Base-by-base conservation (phyloP, 192 early-diverging fungal genomes). In the Backusella liffmaniae region DNA sequence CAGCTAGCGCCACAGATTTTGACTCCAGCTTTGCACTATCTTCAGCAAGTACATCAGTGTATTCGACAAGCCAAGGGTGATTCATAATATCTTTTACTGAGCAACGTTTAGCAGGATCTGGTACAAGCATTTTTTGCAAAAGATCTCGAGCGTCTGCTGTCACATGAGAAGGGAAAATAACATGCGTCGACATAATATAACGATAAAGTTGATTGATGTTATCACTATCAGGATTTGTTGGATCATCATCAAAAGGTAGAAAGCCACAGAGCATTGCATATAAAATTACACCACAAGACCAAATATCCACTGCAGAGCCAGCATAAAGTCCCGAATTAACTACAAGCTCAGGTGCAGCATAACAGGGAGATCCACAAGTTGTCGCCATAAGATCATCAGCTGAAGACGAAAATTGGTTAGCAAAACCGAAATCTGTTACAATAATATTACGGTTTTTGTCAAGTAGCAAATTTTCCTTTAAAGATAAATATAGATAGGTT, bases 341-440 rank as follows among this genome's bases (percentile, higher is more conserved):
- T 23, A 96, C 95, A 16, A 96, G 88, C 79, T 96, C 95, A 16
- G 95, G 95, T 5, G 95, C 95, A 1, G 95, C 95, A 76, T 96
- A 96, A 82, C 94, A 95, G 13, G 95, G 95, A 73, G 93, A 94
- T 8, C 95, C 95, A 67, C 95, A 96, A 67, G 88, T 91, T 1
- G 95, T 96, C 5, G 87, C 79, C 81, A 96, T 86, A 49, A 95
- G 76, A 73, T 91, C 88, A 72, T 88, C 84, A 34, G 81, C 83
- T 2, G 88, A 86, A 3, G 80, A 77, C 36, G 81, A 78, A 71
- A 90, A 89, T 80, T 90, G 86, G 74, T 93, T 95, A 35, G 95
- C 94, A 83, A 96, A 96, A 18, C 95, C 95, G 90, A 96, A 96
- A 78, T 96, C 95, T 10, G 93, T 93, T 80, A 96, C 92, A 73